These are phyloP conservation scores for Paxillus ammoniavirescens DNA, from an alignment of 768 basidiomycete genomes.

Conservation along the genomic window DNA sequence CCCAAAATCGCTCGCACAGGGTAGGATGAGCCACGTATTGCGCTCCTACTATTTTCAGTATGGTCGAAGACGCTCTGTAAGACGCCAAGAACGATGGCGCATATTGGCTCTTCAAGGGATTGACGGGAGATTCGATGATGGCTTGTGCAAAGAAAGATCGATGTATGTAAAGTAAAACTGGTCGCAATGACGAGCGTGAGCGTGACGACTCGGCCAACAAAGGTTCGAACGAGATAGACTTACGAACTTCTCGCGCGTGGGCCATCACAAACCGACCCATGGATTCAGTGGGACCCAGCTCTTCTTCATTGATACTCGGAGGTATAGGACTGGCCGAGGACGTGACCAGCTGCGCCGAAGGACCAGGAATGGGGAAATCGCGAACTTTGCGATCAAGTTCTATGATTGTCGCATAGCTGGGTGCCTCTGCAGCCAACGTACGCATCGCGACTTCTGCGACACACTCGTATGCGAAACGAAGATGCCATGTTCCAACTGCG, in stretches of 20 bases:
- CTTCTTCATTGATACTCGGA: conserved; percentile 8
- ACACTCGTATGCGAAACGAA: conserved; percentile 63
- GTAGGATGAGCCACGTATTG: conserved; percentile 48
- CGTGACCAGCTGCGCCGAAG: conserved; percentile 37
- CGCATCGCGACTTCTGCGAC: conserved; percentile 61
- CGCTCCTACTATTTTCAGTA: conserved; percentile 49
- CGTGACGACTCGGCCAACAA: not conserved
- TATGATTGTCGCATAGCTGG: conserved; percentile 62
- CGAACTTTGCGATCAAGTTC: conserved; percentile 68
- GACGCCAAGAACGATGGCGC: conserved; percentile 64
- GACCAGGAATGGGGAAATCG: conserved; percentile 58
- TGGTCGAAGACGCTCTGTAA: conserved; percentile 56
- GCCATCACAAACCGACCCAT: conserved; percentile 41
- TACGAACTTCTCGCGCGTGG: conserved; percentile 36
- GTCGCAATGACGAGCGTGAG: not conserved
- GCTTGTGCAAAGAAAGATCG: conserved; percentile 72
- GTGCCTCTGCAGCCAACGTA: conserved; percentile 63
- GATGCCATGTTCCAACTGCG: conserved; percentile 59
- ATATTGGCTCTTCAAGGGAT: conserved; percentile 65
- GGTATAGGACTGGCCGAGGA: conserved; percentile 28
- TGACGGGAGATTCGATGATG: conserved; percentile 62
- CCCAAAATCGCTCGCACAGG: conserved; percentile 56
- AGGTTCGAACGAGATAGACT: conserved; percentile 15
- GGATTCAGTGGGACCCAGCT: conserved; percentile 19
- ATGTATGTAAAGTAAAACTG: conserved; percentile 63